Evolutionary conservation across 1,139 yeast genomes (phyloP), one percentile per base, ranked within the genome.

Genomic region (Ogataea hybrid): DNA sequence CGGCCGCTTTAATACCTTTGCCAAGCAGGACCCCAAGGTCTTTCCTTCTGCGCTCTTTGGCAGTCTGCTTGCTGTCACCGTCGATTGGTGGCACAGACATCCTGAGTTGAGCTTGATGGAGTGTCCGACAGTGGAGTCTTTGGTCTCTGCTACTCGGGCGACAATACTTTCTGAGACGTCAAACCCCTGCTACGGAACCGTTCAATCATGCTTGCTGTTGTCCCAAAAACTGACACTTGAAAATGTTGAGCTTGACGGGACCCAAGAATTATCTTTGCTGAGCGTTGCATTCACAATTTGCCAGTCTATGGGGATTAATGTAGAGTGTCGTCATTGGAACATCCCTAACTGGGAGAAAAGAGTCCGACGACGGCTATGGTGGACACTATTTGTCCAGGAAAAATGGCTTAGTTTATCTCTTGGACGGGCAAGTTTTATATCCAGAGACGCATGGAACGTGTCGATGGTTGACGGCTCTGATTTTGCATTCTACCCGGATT

Each of bases 281-380:
- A 27, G 22, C 5, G 18, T 28, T 27, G 39, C 44, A 7, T 44
- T 39, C n/a, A 36, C 48, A 1, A 18, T 46, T 30, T 34, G 32
- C 11, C 49, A 46, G 14, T 32, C 47, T 7, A 41, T 46, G 47
- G 49, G 47, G 2, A 25, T 46, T 18, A 43, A 46, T 20, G 43
- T 43, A 6, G 30, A 46, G 27, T 40, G 43, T 36, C 21, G 15
- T 12, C 28, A 23, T 8, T 46, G 49, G 49, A 18, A 7, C 8
- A 25, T 46, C 5, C 49, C 47, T 9, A 28, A 21, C 7, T 46
- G 49, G 49, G 49, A 46, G 31, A 46, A 46, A 23, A 33, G 49
- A 14, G 36, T 46, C 18, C 10, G 49, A 10, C 30, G 41, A 25
- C 35, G 49, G 11, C 34, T 46, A 10, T 46, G 49, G 47, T 43